Evolutionary conservation across 768 basidiomycete species (phyloP), one percentile per base, ranked within the genome.

Genomic region (Collybiopsis confluens): DNA sequence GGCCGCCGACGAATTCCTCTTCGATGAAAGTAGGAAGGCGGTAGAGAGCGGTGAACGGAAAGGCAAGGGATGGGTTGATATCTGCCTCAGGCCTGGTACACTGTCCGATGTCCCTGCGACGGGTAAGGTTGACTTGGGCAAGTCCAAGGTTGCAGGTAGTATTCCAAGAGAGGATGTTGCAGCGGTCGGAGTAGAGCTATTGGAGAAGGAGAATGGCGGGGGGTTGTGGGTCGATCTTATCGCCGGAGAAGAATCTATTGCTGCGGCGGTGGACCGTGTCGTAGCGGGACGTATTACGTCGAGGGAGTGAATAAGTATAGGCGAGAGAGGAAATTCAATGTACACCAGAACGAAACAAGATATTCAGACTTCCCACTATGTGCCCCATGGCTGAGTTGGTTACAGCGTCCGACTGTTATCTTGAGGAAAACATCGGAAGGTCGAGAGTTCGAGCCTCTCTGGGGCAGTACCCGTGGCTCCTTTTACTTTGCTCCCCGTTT

Each of bases 381-480:
- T 83, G 82, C 82, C 81, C 81, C 81, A 79, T 83, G 82, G 82
- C 81, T 83, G 77, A 83, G 82, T 83, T 83, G 82, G 82, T 83
- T 73, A 83, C 79, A 82, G 82, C 81, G 82, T 83, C 82, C 81
- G 82, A 84, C 82, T 83, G 82, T 84, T 83, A 83, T 28, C 30
- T 6, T 33, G 30, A 13, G 5, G 30, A 33, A 33, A 6, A 33
- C 30, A 33, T 33, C 30, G 30, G 30, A 33, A 33, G 30, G 30
- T 33, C 30, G 30, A 33, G 30, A 33, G 30, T 33, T 33, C 30
- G 30, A 33, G 30, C 30, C 30, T 33, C 30, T 33, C 30, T 33
- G 30, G 30, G 30, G 30, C 30, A 33, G 30, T 33, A 33, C n/a
- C n/a, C n/a, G n/a, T n/a, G n/a, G n/a, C n/a, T n/a, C n/a, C n/a